These are phyloP conservation scores for Botryotinia convoluta DNA, from an alignment of 2,329 filamentous ascomycete genomes.

Conservation along the genomic window DNA sequence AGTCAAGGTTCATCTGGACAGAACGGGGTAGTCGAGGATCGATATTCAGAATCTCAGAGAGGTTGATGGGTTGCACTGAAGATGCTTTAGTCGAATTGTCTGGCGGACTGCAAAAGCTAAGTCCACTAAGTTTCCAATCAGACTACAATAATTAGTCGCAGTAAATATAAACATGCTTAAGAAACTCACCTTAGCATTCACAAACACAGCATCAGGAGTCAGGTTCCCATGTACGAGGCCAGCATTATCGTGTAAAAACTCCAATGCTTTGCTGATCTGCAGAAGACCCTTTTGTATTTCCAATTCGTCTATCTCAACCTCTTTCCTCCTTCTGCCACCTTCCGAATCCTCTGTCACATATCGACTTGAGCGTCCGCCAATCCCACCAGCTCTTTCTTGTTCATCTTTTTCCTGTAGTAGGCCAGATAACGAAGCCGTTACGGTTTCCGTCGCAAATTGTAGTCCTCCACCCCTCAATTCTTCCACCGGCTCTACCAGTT, in stretches of 20 bases:
- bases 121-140: conserved; percentile 97
- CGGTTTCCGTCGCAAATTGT: conserved; percentile 91
- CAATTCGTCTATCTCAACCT: conserved; percentile 91
- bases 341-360: conserved; percentile 79
- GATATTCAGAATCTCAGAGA: conserved; percentile 80
- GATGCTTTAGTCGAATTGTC: conserved; percentile 72
- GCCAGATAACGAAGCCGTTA: conserved; percentile 83
- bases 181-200: conserved; percentile 78
- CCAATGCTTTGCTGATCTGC: conserved; percentile 88
- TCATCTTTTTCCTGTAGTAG: conserved; percentile 86
- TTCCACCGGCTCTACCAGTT: conserved; percentile 91
- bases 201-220: conserved; percentile 87
- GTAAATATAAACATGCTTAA: conserved; percentile 6
- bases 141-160: conserved; percentile 55
- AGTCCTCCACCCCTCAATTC: conserved; percentile 87
- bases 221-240: conserved; percentile 91
- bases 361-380: conserved; percentile 69
- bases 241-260: conserved; percentile 94
- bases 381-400: conserved; percentile 68
- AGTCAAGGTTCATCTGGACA: conserved; percentile 90
- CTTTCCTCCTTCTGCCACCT: conserved; percentile 68
- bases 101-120: conserved; percentile 81
- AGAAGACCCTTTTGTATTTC: conserved; percentile 96
- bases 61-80: conserved; percentile 73
- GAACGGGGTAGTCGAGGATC: conserved; percentile 77